Evolutionary conservation across 306 rosid genomes (phyloP), one percentile per base, ranked within the genome.

Genomic region (Vigna reflexopilosa): DNA sequence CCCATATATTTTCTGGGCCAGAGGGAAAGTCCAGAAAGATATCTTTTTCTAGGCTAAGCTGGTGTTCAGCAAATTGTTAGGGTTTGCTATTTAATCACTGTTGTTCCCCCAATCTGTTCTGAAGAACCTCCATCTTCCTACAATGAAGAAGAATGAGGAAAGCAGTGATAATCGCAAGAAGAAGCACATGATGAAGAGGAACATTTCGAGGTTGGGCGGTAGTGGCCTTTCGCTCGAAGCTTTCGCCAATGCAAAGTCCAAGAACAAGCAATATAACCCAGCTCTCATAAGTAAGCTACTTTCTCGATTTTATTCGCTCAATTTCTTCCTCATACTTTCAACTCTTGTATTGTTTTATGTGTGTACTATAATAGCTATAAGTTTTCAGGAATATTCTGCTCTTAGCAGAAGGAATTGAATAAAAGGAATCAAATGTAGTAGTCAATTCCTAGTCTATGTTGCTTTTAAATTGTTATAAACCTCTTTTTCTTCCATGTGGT

Each of bases 231-330:
- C 94, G 9, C 93, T 91, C 36, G 65, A 86, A 9, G 90, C 73
- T 45, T 93, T 88, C 47, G 91, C 89, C 15, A 88, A 87, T 70
- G 88, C 89, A 11, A 92, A 88, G 82, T 86, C 96, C 11, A 80
- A 66, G 6, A 80, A 80, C 86, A 72, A 56, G 80, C 76, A 76
- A 86, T 95, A 87, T 65, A 95, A 93, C 55, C 98, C 97, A 14
- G 80, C 99, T 71, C 11, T 85, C 70, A 91, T 95, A 70, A 93
- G 99, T 95, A 88, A 49, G 86, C 63, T 28, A 12, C 9, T 58
- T 45, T 68, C n/a, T 52, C 28, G 10, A 59, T 67, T 19, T 79
- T 26, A 2, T 40, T 49, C 40, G 0, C 8, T 63, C 42, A 17
- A 20, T 1, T 50, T 58, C 7, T 20, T 81, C 24, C 2, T 11